These are phyloP conservation scores for Coprinopsis sp. DNA, from an alignment of 768 basidiomycete genomes.

Conservation along the genomic window DNA sequence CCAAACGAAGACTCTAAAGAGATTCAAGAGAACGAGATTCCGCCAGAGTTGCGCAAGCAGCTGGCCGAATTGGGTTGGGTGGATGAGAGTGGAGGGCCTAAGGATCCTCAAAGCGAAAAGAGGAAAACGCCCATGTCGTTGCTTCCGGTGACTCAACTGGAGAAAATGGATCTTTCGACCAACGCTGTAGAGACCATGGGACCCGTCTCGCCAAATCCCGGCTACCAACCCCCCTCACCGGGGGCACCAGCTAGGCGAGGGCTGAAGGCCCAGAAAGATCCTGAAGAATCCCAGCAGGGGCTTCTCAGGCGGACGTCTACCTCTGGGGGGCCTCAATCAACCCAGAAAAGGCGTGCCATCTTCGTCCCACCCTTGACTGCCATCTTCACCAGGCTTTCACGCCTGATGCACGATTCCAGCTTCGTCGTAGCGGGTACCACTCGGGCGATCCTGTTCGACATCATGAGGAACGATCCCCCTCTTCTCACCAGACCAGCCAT, in stretches of 20 bases:
- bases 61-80: constrained; percentile 75
- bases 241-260: constrained; percentile 16
- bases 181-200: constrained; percentile 2
- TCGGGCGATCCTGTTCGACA: constrained; percentile 51
- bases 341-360: constrained; percentile 56
- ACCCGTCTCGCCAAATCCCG: constrained; percentile 23
- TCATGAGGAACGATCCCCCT: constrained; percentile 72
- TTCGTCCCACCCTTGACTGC: constrained; percentile 59
- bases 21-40: constrained; percentile 48
- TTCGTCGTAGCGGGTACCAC: constrained; percentile 53
- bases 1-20: constrained; percentile 50
- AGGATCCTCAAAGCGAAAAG: constrained; percentile 55
- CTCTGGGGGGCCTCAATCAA: constrained; percentile 38
- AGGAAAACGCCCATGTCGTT: constrained; percentile 63
- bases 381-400: constrained; percentile 51
- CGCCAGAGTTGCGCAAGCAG: constrained; percentile 58
- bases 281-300: constrained; percentile 21
- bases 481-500: constrained; percentile 61
- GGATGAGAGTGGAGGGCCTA: constrained; percentile 45
- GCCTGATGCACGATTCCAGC: constrained; percentile 49
- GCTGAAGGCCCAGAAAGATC: constrained; percentile 13
- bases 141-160: constrained; percentile 53
- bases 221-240: constrained; percentile 30
- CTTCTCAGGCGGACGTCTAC: constrained; percentile 57
- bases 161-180: constrained; percentile 38